Base-by-base conservation (phyloP, 306 rosid genomes). In the Begonia loranthoides region DNA sequence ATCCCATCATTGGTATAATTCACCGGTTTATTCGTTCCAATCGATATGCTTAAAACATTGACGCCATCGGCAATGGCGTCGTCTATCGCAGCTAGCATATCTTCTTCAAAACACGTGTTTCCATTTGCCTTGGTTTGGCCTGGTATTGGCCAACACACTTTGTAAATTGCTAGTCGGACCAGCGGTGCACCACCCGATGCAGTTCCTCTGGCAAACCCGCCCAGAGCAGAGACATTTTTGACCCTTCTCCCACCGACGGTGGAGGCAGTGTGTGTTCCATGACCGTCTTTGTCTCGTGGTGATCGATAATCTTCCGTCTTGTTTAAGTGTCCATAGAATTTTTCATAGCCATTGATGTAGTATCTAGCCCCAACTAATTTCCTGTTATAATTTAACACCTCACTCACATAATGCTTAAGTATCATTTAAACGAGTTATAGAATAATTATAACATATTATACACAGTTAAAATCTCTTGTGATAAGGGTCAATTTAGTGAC, bases 191-290 rank as follows among this genome's bases (percentile, higher is more conserved):
- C 97, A 0, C 97, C 97, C 0, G 83, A 63, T 64, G 95, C 95
- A 0, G 74, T 73, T 60, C 97, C 97, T 0, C 15, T 41, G 1
- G 94, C 97, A 13, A 68, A 79, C 36, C 94, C 97, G 0, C 97
- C 95, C 0, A 82, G 3, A 49, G 92, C 86, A 0, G 94, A 70
- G 9, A 38, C 87, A 0, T 67, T 55, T 0, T 46, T 15, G 1
- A 90, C 84, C 0, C 28, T 45, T 10, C 85, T 81, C 4, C 97
- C 95, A 15, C 72, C 97, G 0, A 76, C 86, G 2, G 72, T 90
- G n/a, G 97, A 90, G 12, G 92, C 63, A 0, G 97, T 90, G 71
- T 90, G 97, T 19, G 83, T 73, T 45, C 97, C 97, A 2, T 90
- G 97, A 5, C 97, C 97, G 15, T 85, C 95, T 66, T 60, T 75